Evolutionary conservation across 176 grass and related monocot genomes (phyloP).

Genomic region (Phragmites australis): DNA sequence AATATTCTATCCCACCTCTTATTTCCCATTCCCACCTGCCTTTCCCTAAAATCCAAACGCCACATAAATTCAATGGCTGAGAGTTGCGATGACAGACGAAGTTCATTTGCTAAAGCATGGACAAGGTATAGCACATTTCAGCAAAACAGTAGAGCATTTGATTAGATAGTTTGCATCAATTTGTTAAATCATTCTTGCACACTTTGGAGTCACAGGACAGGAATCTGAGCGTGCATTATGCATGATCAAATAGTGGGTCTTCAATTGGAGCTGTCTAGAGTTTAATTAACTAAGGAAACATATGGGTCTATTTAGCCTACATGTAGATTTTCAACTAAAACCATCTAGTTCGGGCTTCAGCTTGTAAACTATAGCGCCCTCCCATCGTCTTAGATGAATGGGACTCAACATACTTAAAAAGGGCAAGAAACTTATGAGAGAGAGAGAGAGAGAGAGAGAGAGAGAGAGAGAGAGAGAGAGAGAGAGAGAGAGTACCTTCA

Average conservation of each 20-base stretch:
- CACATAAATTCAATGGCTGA: neutral
- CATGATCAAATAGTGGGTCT: neutral
- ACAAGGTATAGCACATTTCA: slow-evolving; percentile 14
- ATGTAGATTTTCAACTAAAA: neutral
- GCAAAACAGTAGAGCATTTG: neutral
- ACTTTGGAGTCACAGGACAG: neutral
- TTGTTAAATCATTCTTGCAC: neutral
- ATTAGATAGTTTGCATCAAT: neutral
- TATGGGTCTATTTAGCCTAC: neutral
- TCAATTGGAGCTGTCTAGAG: neutral
- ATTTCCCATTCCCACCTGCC: too few species aligned
- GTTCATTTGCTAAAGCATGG: too few species aligned
- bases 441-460: too few species aligned
- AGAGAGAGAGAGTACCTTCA: slow-evolving; percentile 58
- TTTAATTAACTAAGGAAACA: neutral
- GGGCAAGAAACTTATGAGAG: neutral
- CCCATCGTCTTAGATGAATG: slow-evolving; percentile 3
- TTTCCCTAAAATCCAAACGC: too few species aligned
- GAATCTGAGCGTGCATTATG: neutral
- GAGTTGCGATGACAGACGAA: too few species aligned
- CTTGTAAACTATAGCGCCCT: neutral
- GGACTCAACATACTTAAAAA: slow-evolving; percentile 17
- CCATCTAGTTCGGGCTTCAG: slow-evolving; percentile 3
- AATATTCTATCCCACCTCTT: too few species aligned
- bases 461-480: neutral